Conservation (phyloP, 805 yeast genomes). For the Candida berthetii region DNA sequence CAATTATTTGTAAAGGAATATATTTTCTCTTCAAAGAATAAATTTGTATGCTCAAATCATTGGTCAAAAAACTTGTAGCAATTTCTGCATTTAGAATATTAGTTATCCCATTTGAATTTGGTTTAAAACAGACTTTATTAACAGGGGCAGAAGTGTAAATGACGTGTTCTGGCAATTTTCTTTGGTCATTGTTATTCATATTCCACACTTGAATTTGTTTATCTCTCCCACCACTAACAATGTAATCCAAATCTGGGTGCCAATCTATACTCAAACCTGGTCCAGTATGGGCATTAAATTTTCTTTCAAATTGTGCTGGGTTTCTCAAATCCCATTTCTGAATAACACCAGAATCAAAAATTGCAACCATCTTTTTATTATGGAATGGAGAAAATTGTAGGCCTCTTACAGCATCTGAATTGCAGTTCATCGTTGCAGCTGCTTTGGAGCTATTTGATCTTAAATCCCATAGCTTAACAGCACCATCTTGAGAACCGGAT, state of each 20-base stretch:
- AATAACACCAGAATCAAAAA: conserved; percentile 86
- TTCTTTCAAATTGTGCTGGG: conserved; percentile 55
- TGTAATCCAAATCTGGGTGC: conserved; percentile 77
- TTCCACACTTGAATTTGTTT: conserved; percentile 77
- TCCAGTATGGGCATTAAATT: conserved; percentile 84
- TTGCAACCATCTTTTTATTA: conserved; percentile 60
- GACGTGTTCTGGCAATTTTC: conserved; percentile 58
- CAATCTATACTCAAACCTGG: conserved; percentile 86
- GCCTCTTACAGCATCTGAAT: conserved; percentile 66
- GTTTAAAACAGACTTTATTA: conserved; percentile 67
- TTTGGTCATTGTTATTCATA: conserved; percentile 30
- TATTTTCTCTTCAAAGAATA: conserved; percentile 67
- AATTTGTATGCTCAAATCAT: conserved; percentile 58
- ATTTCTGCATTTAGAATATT: conserved; percentile 53
- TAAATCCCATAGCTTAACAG: conserved; percentile 71
- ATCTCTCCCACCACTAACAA: conserved; percentile 92
- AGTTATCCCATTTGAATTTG: conserved; percentile 29
- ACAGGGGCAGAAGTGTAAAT: conserved; percentile 76
- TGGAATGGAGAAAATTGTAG: conserved; percentile 47
- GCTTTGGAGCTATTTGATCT: conserved; percentile 42
- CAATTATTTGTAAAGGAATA: conserved; percentile 56
- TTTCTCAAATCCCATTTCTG: conserved; percentile 81
- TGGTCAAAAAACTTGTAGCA: conserved; percentile 69
- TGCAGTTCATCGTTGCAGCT: conserved; percentile 44
- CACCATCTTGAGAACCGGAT: conserved; percentile 78